A percentile compares a stretch with the other conserved stretches of the same genome.
These are phyloP conservation scores for Podospora bellae-mahoneyi DNA, from an alignment of 495 filamentous ascomycete genomes.

Conservation along the genomic window DNA sequence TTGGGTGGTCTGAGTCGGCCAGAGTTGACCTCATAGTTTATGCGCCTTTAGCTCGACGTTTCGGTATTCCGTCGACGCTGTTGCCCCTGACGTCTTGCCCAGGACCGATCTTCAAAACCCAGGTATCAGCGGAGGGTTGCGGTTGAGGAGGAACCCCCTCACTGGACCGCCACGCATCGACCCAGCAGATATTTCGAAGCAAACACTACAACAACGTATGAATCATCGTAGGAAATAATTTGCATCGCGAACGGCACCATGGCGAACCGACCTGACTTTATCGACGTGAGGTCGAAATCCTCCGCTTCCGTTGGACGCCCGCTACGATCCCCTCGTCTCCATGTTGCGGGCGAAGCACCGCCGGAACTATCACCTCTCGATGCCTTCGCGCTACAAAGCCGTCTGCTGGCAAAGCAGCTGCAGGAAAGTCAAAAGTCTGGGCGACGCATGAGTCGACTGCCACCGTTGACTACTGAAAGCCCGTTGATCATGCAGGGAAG, in stretches of 20 bases:
- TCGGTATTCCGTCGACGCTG: constrained; percentile 10
- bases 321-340: constrained; percentile 66
- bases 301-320: constrained; percentile 55
- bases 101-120: not conserved
- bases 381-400: constrained; percentile 86
- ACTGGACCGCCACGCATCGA: constrained; percentile 7
- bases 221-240: not conserved
- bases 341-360: constrained; percentile 81
- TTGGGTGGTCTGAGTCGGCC: constrained; percentile 12
- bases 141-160: constrained; percentile 7
- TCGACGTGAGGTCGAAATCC: constrained; percentile 62
- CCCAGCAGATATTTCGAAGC: constrained; percentile 11
- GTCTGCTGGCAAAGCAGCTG: constrained; percentile 80
- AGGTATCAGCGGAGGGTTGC: not conserved
- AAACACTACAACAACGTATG: not conserved
- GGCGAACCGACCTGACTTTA: constrained; percentile 55
- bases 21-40: constrained; percentile 38
- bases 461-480: constrained; percentile 75
- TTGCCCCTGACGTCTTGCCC: constrained; percentile 26
- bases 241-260: constrained; percentile 35
- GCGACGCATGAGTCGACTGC: constrained; percentile 77
- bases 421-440: constrained; percentile 68
- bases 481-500: constrained; percentile 61
- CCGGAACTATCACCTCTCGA: constrained; percentile 92
- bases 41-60: constrained; percentile 26